These are phyloP conservation scores for Phragmites australis DNA, from an alignment of 176 grass and related monocot genomes.

Conservation along the genomic window DNA sequence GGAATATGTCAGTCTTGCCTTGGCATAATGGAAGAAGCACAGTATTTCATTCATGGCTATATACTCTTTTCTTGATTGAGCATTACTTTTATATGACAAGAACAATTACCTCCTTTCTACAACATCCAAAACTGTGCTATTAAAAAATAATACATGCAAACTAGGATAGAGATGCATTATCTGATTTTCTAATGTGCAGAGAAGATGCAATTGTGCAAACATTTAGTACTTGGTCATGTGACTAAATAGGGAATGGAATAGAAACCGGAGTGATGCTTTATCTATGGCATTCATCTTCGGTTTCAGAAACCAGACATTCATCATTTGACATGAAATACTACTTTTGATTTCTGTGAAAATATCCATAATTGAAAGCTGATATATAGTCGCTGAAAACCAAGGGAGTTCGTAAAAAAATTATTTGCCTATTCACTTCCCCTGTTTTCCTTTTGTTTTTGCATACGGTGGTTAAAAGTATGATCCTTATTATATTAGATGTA, in stretches of 20 bases:
- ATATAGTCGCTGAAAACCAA: neutral
- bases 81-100: no score
- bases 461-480: neutral
- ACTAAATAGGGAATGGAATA: neutral
- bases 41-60: no score
- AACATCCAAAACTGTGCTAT: neutral
- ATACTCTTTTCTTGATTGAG: no score
- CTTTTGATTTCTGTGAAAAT: neutral
- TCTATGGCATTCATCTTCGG: neutral
- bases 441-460: neutral
- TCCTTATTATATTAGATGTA: neutral
- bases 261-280: slow-evolving; percentile 2
- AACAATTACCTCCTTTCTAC: neutral
- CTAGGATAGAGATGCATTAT: neutral
- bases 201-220: neutral
- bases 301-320: neutral
- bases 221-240: neutral
- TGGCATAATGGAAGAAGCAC: no score
- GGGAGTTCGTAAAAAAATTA: neutral
- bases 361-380: neutral
- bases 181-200: neutral
- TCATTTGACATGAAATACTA: neutral
- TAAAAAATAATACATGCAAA: neutral
- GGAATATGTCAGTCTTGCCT: neutral
- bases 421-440: neutral